A percentile compares a stretch with the other conserved stretches of the same genome.
phyloP scores from a whole-genome alignment of 371 early-diverging fungal species.

The Mucor lusitanicus region DNA sequence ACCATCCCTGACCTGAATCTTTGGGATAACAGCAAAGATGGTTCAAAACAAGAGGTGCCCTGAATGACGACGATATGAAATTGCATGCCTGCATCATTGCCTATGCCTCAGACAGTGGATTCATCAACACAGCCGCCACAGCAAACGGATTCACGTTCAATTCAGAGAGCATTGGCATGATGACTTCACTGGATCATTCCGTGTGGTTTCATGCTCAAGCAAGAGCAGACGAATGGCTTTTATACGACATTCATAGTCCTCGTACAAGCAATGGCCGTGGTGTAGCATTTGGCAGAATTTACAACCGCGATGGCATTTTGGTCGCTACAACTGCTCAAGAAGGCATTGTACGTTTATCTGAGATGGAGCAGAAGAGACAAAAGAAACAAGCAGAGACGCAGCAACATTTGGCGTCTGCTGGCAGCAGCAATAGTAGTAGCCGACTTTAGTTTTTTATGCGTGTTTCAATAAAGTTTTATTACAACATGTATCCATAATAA shows the following conservation, averaged over 20 bases:
- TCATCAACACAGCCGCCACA: slow-evolving; percentile 23
- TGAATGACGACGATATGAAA: slow-evolving; percentile 60
- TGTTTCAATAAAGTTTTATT: too few relatives aligned
- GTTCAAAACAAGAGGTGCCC: slow-evolving; percentile 68
- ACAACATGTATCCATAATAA: too few relatives aligned
- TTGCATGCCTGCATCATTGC: slow-evolving; percentile 69
- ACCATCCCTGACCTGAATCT: neutral
- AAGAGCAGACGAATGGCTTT: slow-evolving; percentile 85
- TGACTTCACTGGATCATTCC: slow-evolving; percentile 84
- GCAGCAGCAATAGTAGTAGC: neutral
- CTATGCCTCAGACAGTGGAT: slow-evolving; percentile 35
- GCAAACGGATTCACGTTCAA: slow-evolving; percentile 18
- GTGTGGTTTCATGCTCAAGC: slow-evolving; percentile 92
- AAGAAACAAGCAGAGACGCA: slow-evolving; percentile 8
- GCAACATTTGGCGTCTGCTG: neutral
- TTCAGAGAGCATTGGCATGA: slow-evolving; percentile 66
- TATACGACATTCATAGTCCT: slow-evolving; percentile 77
- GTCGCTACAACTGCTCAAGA: slow-evolving; percentile 78
- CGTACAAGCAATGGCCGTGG: slow-evolving; percentile 74
- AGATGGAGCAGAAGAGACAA: slow-evolving; percentile 11
- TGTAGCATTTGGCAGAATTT: slow-evolving; percentile 79
- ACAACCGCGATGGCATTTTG: slow-evolving; percentile 74
- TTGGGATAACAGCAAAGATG: slow-evolving; percentile 50
- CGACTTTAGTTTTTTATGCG: neutral
- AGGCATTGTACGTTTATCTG: slow-evolving; percentile 58